Base-by-base conservation (phyloP, 208 protist genomes). In the Leishmania gerbilli region DNA sequence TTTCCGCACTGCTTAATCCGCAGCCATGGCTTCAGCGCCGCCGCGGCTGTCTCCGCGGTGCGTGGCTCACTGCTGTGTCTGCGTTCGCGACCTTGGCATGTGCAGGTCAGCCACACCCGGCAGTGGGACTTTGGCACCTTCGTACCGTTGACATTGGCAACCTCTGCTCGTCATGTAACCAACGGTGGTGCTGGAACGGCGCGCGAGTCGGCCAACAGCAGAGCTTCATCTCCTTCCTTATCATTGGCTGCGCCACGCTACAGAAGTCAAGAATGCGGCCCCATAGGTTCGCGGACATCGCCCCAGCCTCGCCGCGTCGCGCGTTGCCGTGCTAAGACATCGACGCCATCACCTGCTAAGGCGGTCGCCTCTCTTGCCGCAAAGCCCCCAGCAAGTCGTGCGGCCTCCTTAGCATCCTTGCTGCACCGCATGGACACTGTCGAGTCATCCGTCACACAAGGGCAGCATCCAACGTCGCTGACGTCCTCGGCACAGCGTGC, bases 291-390 rank as follows among this genome's bases (percentile, higher is more conserved):
- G 9, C 42, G 45, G 69, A 0, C 42, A 8, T 74, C 69, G 3
- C 69, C 27, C 27, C 37, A 74, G 45, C 69, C 69, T 74, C 69
- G 27, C 8, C 69, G 69, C 47, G 69, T 74, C 31, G 69, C 45
- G 42, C 69, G 69, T 51, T 34, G 45, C 69, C 45, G 69, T 34
- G 24, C 45, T n/a, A 74, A 74, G 37, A 5, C 27, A 34, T 37
- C 47, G 27, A 53, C 24, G 42, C 4, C 69, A 17, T 31, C 24
- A 17, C 27, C 69, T 55, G 42, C 42, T 9, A 51, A 47, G 5
- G 69, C 7, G n/a, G 69, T 27, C 9, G 21, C 27, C 69, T 19
- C 69, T 74, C 40, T 31, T 53, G 9, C 27, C 51, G 5, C 51
- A 40, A 53, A 74, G 24, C 6, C 37, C 27, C 27, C 15, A 53